Conservation (phyloP, 2,329 filamentous ascomycete genomes). For the Penicillium crustosum region DNA sequence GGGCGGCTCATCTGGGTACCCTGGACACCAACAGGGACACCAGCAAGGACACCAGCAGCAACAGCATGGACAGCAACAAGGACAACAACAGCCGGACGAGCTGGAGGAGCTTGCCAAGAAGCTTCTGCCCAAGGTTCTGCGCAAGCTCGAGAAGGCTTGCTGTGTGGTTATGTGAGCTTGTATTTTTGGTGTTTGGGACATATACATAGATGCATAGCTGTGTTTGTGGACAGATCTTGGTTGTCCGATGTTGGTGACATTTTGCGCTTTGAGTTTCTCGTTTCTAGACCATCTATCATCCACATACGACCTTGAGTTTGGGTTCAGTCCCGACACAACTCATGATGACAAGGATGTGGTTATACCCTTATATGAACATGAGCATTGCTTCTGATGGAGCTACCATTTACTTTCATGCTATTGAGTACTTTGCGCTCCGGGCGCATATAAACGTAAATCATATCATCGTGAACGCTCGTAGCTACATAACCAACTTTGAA, state of each 20-base stretch:
- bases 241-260: neutral
- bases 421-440: neutral
- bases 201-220: constrained; percentile 3
- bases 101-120: constrained; percentile 62
- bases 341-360: constrained; percentile 6
- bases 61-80: constrained; percentile 46
- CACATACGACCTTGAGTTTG: neutral
- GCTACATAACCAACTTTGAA: constrained; percentile 1
- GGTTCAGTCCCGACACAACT: constrained; percentile 7
- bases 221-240: neutral
- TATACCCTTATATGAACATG: constrained; percentile 10
- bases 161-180: constrained; percentile 69
- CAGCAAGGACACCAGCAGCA: constrained; percentile 45
- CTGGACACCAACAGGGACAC: constrained; percentile 45
- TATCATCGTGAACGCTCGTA: constrained; percentile 12
- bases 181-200: constrained; percentile 9
- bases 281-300: constrained; percentile 2
- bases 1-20: neutral
- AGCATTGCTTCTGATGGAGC: neutral
- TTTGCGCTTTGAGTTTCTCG: neutral
- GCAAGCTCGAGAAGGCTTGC: constrained; percentile 66
- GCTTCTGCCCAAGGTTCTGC: constrained; percentile 60
- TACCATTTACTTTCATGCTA: neutral
- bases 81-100: constrained; percentile 56
- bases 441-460: constrained; percentile 6